phyloP scores from a whole-genome alignment of 352 stramenopile genomes.

The Halophytophthora batemanensis region DNA sequence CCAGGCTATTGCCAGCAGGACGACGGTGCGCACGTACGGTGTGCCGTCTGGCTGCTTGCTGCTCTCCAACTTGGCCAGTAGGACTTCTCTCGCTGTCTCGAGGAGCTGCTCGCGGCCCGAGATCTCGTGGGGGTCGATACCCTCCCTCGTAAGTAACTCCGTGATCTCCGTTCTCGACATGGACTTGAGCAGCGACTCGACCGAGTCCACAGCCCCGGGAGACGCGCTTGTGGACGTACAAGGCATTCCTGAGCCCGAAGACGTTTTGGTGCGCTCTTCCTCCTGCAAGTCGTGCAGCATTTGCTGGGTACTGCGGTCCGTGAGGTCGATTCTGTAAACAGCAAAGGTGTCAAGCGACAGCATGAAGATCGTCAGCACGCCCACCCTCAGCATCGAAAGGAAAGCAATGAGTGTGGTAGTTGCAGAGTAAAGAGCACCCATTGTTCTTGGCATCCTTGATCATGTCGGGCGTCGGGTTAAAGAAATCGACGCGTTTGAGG shows the following conservation, averaged over 20 bases:
- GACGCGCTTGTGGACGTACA: slow-evolving; percentile 12
- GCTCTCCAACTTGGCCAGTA: slow-evolving; percentile 51
- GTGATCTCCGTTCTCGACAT: slow-evolving; percentile 76
- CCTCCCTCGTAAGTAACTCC: slow-evolving; percentile 53
- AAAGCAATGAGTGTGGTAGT: too few relatives aligned
- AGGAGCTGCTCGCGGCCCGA: slow-evolving; percentile 67
- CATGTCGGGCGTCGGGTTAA: slow-evolving; percentile 72
- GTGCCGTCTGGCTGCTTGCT: slow-evolving; percentile 12
- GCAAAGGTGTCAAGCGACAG: neutral
- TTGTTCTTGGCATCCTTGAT: slow-evolving; percentile 75
- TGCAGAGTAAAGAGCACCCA: slow-evolving; percentile 28
- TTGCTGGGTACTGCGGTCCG: slow-evolving; percentile 63
- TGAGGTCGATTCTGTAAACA: slow-evolving; percentile 66
- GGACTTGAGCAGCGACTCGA: slow-evolving; percentile 70
- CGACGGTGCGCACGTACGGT: slow-evolving; percentile 55
- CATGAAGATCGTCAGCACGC: neutral
- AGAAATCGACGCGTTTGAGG: slow-evolving; percentile 73
- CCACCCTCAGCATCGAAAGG: neutral
- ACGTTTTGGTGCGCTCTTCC: slow-evolving; percentile 45
- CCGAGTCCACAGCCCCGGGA: slow-evolving; percentile 31
- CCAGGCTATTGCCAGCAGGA: slow-evolving; percentile 60
- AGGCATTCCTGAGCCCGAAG: slow-evolving; percentile 9
- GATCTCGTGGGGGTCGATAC: slow-evolving; percentile 78
- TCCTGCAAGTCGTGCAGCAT: slow-evolving; percentile 82
- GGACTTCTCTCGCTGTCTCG: slow-evolving; percentile 68